phyloP scores from a whole-genome alignment of 371 early-diverging fungal species.

The Sanchytrium tribonematis region DNA sequence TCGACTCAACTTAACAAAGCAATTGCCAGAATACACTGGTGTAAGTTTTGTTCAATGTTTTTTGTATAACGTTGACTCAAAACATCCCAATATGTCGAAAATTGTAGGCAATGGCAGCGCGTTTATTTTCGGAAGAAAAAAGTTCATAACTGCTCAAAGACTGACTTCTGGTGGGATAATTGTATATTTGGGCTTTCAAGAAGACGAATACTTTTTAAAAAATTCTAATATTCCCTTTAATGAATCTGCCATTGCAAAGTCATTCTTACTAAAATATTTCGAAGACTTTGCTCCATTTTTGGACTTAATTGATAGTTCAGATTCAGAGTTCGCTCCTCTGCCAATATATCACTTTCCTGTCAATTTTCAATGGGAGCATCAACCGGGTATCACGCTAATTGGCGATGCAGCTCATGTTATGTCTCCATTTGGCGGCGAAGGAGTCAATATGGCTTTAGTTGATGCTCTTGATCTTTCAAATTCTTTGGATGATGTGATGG shows the following conservation, averaged over 20 bases:
- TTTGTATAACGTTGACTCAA: constrained; percentile 8
- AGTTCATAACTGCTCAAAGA: constrained; percentile 9
- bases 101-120: constrained; percentile 10
- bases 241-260: too few relatives aligned
- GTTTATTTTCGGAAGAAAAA: constrained; percentile 6
- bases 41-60: constrained; percentile 10
- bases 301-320: too few relatives aligned
- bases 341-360: constrained; percentile 13
- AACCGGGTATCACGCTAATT: constrained; percentile 9
- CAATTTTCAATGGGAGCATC: constrained; percentile 8
- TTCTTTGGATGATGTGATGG: too few relatives aligned
- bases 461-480: constrained; percentile 13
- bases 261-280: too few relatives aligned
- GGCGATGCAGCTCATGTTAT: constrained; percentile 21
- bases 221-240: too few relatives aligned
- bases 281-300: too few relatives aligned
- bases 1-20: constrained; percentile 10
- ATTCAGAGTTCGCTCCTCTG: constrained; percentile 9
- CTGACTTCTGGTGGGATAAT: too few relatives aligned
- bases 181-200: too few relatives aligned
- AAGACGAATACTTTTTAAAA: too few relatives aligned
- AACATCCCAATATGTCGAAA: constrained; percentile 6
- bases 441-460: constrained; percentile 18
- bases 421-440: constrained; percentile 21
- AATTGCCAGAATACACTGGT: constrained; percentile 13